These are phyloP conservation scores for Pythium guiyangense DNA, from an alignment of 352 stramenopile species.

Conservation along the genomic window DNA sequence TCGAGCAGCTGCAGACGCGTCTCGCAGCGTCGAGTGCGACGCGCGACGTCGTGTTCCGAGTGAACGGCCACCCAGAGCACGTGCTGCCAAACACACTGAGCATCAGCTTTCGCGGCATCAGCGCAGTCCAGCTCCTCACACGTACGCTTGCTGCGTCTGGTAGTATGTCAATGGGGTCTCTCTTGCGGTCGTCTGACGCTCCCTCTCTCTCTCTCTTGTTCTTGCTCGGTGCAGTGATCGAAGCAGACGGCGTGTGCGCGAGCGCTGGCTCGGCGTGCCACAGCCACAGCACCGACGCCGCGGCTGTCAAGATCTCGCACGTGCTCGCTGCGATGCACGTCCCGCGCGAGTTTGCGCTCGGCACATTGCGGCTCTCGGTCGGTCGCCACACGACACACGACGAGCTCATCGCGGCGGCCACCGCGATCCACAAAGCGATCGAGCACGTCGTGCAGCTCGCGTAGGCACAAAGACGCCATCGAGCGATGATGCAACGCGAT, in stretches of 20 bases:
- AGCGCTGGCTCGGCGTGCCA: constrained; percentile 94
- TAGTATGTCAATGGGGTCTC: neutral
- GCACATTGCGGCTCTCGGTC: constrained; percentile 94
- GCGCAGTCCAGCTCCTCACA: constrained; percentile 79
- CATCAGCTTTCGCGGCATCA: constrained; percentile 89
- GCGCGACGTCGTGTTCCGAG: constrained; percentile 47
- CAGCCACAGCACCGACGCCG: constrained; percentile 47
- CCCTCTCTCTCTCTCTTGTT: neutral
- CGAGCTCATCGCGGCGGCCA: constrained; percentile 84
- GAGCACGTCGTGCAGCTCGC: constrained; percentile 23
- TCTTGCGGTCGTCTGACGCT: neutral
- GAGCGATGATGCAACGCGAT: too few relatives aligned
- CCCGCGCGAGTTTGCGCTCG: constrained; percentile 78
- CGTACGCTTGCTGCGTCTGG: constrained; percentile 27
- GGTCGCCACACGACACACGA: constrained; percentile 86
- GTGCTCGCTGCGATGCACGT: constrained; percentile 94
- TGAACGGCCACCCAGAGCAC: constrained; percentile 81
- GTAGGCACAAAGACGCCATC: neutral
- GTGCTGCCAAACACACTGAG: constrained; percentile 96
- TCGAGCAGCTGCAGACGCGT: constrained; percentile 52
- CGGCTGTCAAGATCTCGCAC: constrained; percentile 67
- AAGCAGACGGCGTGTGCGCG: constrained; percentile 79
- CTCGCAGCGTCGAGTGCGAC: constrained; percentile 18
- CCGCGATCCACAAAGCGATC: constrained; percentile 70
- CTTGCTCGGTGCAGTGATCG: constrained; percentile 45